Evolutionary conservation across 352 stramenopile genomes (phyloP), one percentile per base, ranked within the genome.

Genomic region (Elongisporangium prolatum): DNA sequence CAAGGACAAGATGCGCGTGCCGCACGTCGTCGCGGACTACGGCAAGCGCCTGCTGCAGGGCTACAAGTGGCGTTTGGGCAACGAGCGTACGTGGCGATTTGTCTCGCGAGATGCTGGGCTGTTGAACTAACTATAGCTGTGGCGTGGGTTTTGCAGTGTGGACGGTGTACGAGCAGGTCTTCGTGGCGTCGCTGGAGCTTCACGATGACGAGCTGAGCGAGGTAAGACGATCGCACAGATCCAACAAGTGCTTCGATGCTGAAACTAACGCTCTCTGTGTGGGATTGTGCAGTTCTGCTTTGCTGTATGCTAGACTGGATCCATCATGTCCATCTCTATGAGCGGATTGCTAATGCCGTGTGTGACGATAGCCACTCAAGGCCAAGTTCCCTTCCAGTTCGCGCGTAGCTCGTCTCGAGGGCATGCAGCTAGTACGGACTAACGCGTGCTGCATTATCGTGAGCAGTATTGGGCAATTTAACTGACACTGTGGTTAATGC

Each of bases 141-240:
- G 21, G 34, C 48, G 18, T 64, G 22, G 21, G 7, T 1, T n/a
- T n/a, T 54, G 50, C 52, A 83, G 76, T 84, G 17, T 91, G 80
- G 77, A 69, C 60, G n/a, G 56, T 89, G 47, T 81, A 87, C 55
- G 81, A 91, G 60, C 81, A 89, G 28, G 77, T 78, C 28, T 77
- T 89, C 14, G 24, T 89, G 18, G 81, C 81, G 16, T 77, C 81
- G 25, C 54, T 91, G 50, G 81, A 91, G 59, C 47, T 86, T 38
- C 66, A 86, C 63, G 78, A 89, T 49, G 64, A 80, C 52, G 65
- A 83, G 60, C 61, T 88, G 28, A 66, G 67, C 0, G 62, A 77
- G 54, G 64, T 78, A 37, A 22, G 52, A 56, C 28, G 8, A 3
- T 14, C 14, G 25, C 21, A 61, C 52, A 24, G 14, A 21, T 48